A percentile compares a stretch with the other conserved stretches of the same genome.
phyloP scores from a whole-genome alignment of 1,284 basidiomycete genomes.

The Microbotryum scabiosae region DNA sequence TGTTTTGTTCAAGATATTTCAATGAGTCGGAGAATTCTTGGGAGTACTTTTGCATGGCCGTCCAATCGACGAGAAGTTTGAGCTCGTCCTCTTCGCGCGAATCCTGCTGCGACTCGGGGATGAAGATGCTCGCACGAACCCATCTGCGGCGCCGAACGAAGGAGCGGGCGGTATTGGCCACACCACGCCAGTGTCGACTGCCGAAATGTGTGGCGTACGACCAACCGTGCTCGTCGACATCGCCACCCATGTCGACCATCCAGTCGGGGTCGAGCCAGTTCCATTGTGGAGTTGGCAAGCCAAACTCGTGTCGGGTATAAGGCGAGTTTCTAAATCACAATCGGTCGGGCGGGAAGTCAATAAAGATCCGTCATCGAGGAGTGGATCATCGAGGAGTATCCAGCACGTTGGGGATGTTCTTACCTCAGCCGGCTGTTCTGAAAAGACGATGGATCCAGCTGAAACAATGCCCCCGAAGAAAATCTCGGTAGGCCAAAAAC shows the following conservation, averaged over 20 bases:
- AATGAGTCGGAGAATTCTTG: too few relatives aligned
- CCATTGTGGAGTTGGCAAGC: constrained; percentile 25
- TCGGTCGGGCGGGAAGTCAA: background rate
- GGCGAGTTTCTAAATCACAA: constrained; percentile 2
- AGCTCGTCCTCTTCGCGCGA: too few relatives aligned
- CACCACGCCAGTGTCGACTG: constrained; percentile 23
- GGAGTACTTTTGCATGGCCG: too few relatives aligned
- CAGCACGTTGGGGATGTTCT: background rate
- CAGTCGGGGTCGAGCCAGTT: constrained; percentile 24
- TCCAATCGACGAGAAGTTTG: too few relatives aligned
- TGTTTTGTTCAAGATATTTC: too few relatives aligned
- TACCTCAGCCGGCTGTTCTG: constrained; percentile 8
- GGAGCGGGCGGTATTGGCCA: constrained; percentile 10
- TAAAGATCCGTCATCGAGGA: too few relatives aligned
- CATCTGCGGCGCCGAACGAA: constrained; percentile 26
- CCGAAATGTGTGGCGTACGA: constrained; percentile 22
- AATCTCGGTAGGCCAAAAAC: constrained; percentile 28
- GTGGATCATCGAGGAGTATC: background rate
- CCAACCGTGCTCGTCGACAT: constrained; percentile 29
- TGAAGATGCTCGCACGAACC: constrained; percentile 21
- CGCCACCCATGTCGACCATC: constrained; percentile 28
- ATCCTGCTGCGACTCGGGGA: background rate
- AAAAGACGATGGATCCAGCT: constrained; percentile 23
- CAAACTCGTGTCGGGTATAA: constrained; percentile 16
- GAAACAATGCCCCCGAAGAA: constrained; percentile 15